Conservation (phyloP, 169 alveolate genomes). For the Theileria annulata region DNA sequence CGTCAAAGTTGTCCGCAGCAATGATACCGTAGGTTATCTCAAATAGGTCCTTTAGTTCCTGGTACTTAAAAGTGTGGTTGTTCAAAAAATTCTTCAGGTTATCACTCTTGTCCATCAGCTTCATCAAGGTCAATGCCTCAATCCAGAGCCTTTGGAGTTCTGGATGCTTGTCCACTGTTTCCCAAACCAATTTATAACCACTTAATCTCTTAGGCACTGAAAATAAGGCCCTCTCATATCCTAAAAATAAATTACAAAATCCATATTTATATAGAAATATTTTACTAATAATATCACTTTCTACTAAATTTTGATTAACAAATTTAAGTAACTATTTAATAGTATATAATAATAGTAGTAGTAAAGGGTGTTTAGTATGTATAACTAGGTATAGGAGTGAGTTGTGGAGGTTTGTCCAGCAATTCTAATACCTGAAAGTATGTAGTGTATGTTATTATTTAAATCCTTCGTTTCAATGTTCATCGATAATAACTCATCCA, state of each 20-base stretch:
- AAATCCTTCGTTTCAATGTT: conserved; percentile 14
- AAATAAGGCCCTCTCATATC: conserved; percentile 42
- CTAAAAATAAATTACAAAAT: conserved; percentile 6
- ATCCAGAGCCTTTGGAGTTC: conserved; percentile 51
- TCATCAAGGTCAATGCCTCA: conserved; percentile 39
- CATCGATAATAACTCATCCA: conserved; percentile 18
- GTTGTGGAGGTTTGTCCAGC: neutral
- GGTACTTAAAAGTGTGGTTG: conserved; percentile 47
- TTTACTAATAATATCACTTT: neutral
- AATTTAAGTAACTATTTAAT: neutral
- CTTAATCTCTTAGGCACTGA: conserved; percentile 54
- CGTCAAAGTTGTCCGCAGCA: conserved; percentile 50
- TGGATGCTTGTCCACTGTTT: conserved; percentile 43
- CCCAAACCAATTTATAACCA: conserved; percentile 48
- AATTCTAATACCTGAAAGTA: conserved; percentile 2
- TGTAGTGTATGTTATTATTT: conserved; percentile 18
- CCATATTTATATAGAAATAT: neutral
- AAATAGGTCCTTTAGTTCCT: conserved; percentile 50
- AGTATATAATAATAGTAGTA: neutral
- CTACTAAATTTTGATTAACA: neutral
- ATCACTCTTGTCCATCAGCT: conserved; percentile 39
- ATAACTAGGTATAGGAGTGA: neutral
- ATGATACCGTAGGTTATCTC: conserved; percentile 57
- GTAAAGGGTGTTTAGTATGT: neutral
- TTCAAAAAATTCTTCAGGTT: conserved; percentile 44